Conservation (phyloP, 768 basidiomycete species). For the Suillus fuscotomentosus region DNA sequence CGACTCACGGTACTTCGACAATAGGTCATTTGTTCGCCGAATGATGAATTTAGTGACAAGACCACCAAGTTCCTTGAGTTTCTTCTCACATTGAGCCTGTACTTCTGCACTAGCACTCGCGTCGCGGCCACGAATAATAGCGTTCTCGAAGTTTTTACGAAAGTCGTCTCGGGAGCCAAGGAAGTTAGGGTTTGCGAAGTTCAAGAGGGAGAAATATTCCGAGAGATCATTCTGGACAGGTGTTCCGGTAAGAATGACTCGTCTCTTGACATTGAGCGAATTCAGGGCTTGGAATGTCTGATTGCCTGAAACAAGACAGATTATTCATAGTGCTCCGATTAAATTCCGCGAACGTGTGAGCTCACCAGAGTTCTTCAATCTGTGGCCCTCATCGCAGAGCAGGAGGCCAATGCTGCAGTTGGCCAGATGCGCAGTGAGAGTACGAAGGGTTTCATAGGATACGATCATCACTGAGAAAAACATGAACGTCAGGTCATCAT, state of each 20-base stretch:
- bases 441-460: slow-evolving; percentile 93
- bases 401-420: slow-evolving; percentile 84
- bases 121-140: slow-evolving; percentile 88
- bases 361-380: slow-evolving; percentile 92
- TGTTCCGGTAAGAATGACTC: slow-evolving; percentile 92
- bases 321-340: slow-evolving; percentile 1
- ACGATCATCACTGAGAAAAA: slow-evolving; percentile 85
- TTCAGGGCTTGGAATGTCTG: slow-evolving; percentile 85
- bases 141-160: slow-evolving; percentile 92
- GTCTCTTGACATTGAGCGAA: slow-evolving; percentile 78
- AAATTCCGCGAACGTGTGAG: background rate
- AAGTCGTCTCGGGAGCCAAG: slow-evolving; percentile 88
- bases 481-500: background rate
- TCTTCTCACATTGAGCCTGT: slow-evolving; percentile 83
- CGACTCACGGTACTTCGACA: slow-evolving; percentile 89
- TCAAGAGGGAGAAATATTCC: slow-evolving; percentile 91
- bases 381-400: slow-evolving; percentile 97
- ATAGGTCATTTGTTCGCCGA: slow-evolving; percentile 86
- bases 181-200: slow-evolving; percentile 91
- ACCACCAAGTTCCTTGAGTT: slow-evolving; percentile 85
- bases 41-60: slow-evolving; percentile 95
- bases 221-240: slow-evolving; percentile 95
- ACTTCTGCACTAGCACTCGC: slow-evolving; percentile 77
- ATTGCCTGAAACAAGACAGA: slow-evolving; percentile 54
- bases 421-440: slow-evolving; percentile 71